A percentile compares a stretch with the other conserved stretches of the same genome.
Conservation (phyloP, 2,329 filamentous ascomycete species). For the Zasmidium cellare region DNA sequence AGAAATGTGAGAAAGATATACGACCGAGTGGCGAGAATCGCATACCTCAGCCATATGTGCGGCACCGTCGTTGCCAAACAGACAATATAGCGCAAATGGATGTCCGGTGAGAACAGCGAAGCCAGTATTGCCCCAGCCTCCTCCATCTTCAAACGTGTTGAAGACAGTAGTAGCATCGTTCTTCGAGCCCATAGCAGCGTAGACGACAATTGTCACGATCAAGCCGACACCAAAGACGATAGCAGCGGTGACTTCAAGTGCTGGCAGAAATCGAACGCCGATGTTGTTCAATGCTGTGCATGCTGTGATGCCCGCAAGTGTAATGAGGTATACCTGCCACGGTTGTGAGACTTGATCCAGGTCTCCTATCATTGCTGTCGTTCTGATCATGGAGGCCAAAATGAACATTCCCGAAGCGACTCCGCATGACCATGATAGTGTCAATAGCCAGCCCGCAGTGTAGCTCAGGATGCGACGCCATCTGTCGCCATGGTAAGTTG, state of each 20-base stretch:
- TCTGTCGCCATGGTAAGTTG: background rate
- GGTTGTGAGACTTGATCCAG: background rate
- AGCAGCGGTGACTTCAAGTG: conserved; percentile 21
- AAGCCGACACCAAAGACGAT: conserved; percentile 16
- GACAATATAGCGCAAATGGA: conserved; percentile 11
- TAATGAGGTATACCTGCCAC: conserved; percentile 1
- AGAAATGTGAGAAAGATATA: no score
- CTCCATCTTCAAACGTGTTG: conserved; percentile 23
- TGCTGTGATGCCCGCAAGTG: background rate
- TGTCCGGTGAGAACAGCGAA: conserved; percentile 26
- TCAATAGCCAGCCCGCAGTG: conserved; percentile 17
- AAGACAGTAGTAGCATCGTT: conserved; percentile 30
- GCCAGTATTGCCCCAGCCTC: conserved; percentile 26
- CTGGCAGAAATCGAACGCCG: conserved; percentile 17
- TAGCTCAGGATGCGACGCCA: conserved; percentile 12
- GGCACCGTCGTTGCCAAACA: conserved; percentile 13
- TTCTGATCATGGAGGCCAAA: conserved; percentile 4
- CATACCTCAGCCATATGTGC: conserved; percentile 14
- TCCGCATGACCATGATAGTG: conserved; percentile 13
- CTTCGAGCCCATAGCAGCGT: conserved; percentile 21
- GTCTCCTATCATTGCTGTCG: conserved; percentile 1
- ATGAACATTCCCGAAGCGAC: conserved; percentile 15
- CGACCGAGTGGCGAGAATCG: background rate
- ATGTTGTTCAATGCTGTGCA: conserved; percentile 17
- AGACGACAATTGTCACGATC: background rate